Base-by-base conservation (phyloP, 139 green algal species). In the Eudorina sp. region DNA sequence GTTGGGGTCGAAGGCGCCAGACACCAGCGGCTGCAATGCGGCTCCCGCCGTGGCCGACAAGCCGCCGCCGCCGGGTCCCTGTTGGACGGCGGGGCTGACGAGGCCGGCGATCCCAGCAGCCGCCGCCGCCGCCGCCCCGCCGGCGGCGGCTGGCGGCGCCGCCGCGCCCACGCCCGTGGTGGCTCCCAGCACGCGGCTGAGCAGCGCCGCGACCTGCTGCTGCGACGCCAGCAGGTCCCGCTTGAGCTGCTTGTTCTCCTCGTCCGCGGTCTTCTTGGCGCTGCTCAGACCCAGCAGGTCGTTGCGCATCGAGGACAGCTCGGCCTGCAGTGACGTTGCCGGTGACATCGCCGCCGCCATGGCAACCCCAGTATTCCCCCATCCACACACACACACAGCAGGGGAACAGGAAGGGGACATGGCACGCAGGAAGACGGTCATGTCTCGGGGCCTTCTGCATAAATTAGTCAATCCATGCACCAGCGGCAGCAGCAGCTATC, bases 191-290 rank as follows among this genome's bases (percentile, higher is more conserved):
- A 85, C 11, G 23, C 51, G 36, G 13, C 3, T 38, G 40, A 86
- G 80, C 41, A 86, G 41, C 60, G 60, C 60, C 7, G 60, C 60
- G 38, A 86, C 41, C 58, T 86, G 80, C 80, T 86, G 80, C 45
- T 86, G 80, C 25, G 29, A 36, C 34, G 43, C 41, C 41, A 86
- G 45, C 80, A 86, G 62, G 11, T 86, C 80, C 1, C 80, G 80
- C 58, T 72, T 72, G 51, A 86, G 80, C 64, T 79, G 82, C 43
- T 29, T 41, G 45, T 69, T 68, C 46, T 88, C 64, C 2, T 88
- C 82, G 45, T 88, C 82, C 4, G 66, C 45, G 1, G 46, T 29
- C 45, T 79, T 79, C 64, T 88, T 88, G 66, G 82, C 64, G 45
- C 23, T 36, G 46, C 23, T 55, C 18, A 88, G 46, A 6, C 66